Percentiles rank a stretch among this genome's conserved stretches.
These are phyloP conservation scores for Pleurotus sapidus DNA, from an alignment of 768 basidiomycete genomes.

Conservation along the genomic window DNA sequence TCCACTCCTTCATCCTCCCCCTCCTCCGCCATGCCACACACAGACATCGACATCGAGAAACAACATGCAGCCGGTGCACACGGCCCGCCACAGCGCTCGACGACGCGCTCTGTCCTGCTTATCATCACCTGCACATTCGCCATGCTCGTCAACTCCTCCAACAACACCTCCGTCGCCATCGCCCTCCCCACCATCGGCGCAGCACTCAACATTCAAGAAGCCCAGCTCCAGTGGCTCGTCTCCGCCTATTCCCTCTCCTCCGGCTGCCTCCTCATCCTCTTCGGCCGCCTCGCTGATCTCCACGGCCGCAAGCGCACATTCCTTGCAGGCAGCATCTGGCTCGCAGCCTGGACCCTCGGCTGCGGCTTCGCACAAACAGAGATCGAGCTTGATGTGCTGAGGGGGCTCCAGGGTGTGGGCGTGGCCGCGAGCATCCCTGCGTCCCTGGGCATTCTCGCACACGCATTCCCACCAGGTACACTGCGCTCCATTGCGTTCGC, in stretches of 20 bases:
- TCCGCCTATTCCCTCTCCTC: conserved; percentile 69
- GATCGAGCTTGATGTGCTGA: conserved; percentile 62
- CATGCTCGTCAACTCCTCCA: conserved; percentile 35
- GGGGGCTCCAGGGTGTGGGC: conserved; percentile 79
- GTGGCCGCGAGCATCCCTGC: conserved; percentile 74
- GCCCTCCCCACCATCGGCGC: conserved; percentile 48
- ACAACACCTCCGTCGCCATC: conserved; percentile 46
- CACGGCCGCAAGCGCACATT: conserved; percentile 74
- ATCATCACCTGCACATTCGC: conserved; percentile 36
- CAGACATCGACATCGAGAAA: not conserved
- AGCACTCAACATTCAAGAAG: conserved; percentile 45
- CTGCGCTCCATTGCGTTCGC: conserved; percentile 78
- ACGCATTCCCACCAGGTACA: conserved; percentile 64
- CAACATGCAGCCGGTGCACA: not conserved
- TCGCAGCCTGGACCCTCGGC: conserved; percentile 56
- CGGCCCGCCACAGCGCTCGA: not conserved
- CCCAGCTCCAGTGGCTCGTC: conserved; percentile 62
- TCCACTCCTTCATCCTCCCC: not conserved
- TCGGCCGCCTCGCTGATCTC: conserved; percentile 75
- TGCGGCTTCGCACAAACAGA: conserved; percentile 63
- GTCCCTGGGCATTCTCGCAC: conserved; percentile 77
- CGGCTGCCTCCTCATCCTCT: conserved; percentile 74
- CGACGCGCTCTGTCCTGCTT: conserved; percentile 14
- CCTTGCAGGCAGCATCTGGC: conserved; percentile 51
- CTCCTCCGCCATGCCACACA: conserved; percentile 3